phyloP scores from a whole-genome alignment of 1,284 basidiomycete species.

The Cerioporus squamosus region DNA sequence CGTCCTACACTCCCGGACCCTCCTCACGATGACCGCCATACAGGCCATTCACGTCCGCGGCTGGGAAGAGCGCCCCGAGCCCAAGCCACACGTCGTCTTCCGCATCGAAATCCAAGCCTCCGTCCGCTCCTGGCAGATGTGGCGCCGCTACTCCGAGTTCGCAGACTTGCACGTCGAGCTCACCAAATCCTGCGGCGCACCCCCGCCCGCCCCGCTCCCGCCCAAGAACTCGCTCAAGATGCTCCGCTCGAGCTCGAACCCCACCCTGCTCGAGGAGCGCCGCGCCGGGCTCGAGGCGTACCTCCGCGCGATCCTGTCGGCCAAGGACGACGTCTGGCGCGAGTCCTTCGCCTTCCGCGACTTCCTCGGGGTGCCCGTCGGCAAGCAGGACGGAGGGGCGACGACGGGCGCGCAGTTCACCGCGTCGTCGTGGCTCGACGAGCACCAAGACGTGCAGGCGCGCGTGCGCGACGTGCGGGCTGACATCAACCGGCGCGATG shows the following conservation, averaged over 20 bases:
- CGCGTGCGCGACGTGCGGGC: conserved; percentile 81
- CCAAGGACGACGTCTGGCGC: conserved; percentile 84
- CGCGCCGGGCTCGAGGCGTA: conserved; percentile 81
- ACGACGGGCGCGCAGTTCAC: conserved; percentile 57
- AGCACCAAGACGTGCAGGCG: conserved; percentile 77
- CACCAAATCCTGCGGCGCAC: conserved; percentile 66
- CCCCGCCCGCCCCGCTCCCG: conserved; percentile 79
- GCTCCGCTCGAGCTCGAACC: conserved; percentile 50
- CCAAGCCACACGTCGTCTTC: conserved; percentile 82
- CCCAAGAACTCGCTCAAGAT: conserved; percentile 80
- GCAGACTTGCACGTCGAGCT: conserved; percentile 85
- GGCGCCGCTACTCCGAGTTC: conserved; percentile 94
- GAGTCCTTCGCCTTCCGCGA: conserved; percentile 80
- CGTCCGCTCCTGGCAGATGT: conserved; percentile 91
- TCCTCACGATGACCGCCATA: conserved; percentile 63
- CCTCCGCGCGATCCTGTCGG: conserved; percentile 82
- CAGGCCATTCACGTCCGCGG: conserved; percentile 73
- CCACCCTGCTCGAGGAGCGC: conserved; percentile 72
- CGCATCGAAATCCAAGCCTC: conserved; percentile 81
- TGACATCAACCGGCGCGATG: conserved; percentile 85
- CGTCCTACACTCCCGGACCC: not conserved
- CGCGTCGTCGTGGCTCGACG: conserved; percentile 82
- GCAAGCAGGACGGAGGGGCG: conserved; percentile 47
- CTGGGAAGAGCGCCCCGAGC: conserved; percentile 66
- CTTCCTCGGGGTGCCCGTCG: conserved; percentile 84